A percentile compares a stretch with the other conserved stretches of the same genome.
Conservation (phyloP, 805 yeast species). For the Kazachstania bromeliacearum region DNA sequence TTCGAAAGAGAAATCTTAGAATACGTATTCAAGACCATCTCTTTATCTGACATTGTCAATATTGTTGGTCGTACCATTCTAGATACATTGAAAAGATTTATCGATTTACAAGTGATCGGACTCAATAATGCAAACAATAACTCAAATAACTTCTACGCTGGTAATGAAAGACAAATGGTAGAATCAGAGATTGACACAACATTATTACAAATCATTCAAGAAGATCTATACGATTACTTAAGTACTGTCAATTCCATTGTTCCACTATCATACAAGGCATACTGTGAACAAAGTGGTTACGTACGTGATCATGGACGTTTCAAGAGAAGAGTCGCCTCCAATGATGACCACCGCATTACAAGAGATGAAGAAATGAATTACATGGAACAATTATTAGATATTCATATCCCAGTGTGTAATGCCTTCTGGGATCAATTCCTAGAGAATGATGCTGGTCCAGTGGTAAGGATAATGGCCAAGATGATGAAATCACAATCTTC, state of each 20-base stretch:
- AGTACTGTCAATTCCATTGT: slow-evolving; percentile 13
- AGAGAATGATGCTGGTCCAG: slow-evolving; percentile 8
- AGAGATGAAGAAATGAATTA: slow-evolving; percentile 5
- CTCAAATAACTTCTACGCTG: slow-evolving; percentile 1
- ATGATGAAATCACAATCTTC: slow-evolving; percentile 11
- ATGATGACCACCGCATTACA: no score
- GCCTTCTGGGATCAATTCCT: slow-evolving; percentile 16
- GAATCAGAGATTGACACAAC: slow-evolving; percentile 1
- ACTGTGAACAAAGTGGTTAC: slow-evolving; percentile 11
- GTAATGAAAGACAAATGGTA: slow-evolving; percentile 1
- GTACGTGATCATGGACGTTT: slow-evolving; percentile 9
- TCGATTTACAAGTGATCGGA: slow-evolving; percentile 1
- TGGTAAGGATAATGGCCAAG: slow-evolving; percentile 7
- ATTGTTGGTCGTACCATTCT: slow-evolving; percentile 7
- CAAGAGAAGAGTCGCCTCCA: slow-evolving; percentile 1
- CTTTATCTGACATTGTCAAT: slow-evolving; percentile 14
- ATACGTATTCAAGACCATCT: slow-evolving; percentile 10
- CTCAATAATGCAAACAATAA: not conserved
- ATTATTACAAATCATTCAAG: slow-evolving; percentile 8
- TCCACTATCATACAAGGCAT: slow-evolving; percentile 12
- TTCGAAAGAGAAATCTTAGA: slow-evolving; percentile 15
- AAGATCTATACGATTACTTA: slow-evolving; percentile 14
- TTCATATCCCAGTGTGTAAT: slow-evolving; percentile 16
- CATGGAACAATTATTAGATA: slow-evolving; percentile 12
- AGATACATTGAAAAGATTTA: slow-evolving; percentile 7